Evolutionary conservation across 495 filamentous ascomycete genomes (phyloP).

Genomic region (Thermothielavioides terrestris): DNA sequence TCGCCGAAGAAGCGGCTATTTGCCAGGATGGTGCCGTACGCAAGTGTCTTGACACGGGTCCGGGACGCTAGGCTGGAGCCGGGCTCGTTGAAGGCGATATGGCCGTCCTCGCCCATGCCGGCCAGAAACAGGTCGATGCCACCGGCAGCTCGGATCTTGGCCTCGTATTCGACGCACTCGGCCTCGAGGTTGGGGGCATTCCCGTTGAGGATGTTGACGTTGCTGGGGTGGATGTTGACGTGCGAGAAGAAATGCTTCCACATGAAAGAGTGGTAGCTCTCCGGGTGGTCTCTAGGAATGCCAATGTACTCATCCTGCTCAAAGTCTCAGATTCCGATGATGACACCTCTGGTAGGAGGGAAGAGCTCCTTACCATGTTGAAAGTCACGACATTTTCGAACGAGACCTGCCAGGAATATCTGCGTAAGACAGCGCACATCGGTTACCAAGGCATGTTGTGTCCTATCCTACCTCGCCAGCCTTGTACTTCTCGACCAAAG

Average conservation of each 20-base stretch:
- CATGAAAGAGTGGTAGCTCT: slow-evolving; percentile 87
- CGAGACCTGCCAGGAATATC: slow-evolving; percentile 45
- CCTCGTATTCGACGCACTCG: slow-evolving; percentile 72
- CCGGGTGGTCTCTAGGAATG: slow-evolving; percentile 69
- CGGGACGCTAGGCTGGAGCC: slow-evolving; percentile 70
- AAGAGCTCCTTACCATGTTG: slow-evolving; percentile 62
- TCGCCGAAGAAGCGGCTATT: slow-evolving; percentile 78
- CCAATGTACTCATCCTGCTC: slow-evolving; percentile 80
- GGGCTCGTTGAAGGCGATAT: slow-evolving; percentile 87
- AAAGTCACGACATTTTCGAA: slow-evolving; percentile 85
- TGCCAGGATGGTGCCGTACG: slow-evolving; percentile 78
- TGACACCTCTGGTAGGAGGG: background rate
- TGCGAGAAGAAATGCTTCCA: slow-evolving; percentile 86
- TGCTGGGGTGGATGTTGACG: slow-evolving; percentile 68
- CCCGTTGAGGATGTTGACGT: slow-evolving; percentile 81
- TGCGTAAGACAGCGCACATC: background rate
- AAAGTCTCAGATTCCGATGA: background rate
- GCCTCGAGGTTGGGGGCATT: slow-evolving; percentile 66
- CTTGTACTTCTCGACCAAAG: slow-evolving; percentile 66
- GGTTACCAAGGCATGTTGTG: background rate
- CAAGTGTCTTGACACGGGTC: slow-evolving; percentile 77
- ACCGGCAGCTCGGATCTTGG: slow-evolving; percentile 62
- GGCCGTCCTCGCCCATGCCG: slow-evolving; percentile 77
- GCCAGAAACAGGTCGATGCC: slow-evolving; percentile 83
- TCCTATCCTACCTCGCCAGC: slow-evolving; percentile 46